phyloP scores from a whole-genome alignment of 768 basidiomycete species.

The Cyclocybe aegerita region DNA sequence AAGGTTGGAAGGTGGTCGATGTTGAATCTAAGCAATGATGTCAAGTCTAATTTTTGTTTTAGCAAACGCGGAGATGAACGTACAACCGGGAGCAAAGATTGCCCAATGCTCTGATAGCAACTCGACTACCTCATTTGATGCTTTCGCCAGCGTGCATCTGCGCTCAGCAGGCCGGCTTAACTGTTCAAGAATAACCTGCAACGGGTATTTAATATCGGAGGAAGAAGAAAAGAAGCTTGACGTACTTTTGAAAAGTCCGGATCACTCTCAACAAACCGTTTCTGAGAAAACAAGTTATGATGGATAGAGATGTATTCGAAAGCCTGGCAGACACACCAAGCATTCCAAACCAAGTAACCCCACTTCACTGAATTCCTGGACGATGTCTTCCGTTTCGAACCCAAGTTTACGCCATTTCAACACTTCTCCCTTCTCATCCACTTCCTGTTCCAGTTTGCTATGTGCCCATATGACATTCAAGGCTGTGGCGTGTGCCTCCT shows the following conservation, averaged over 20 bases:
- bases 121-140: conserved; percentile 85
- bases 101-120: conserved; percentile 83
- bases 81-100: conserved; percentile 84
- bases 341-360: conserved; percentile 84
- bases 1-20: conserved; percentile 80
- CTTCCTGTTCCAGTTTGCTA: conserved; percentile 55
- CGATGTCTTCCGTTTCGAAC: conserved; percentile 72
- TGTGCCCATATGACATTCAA: conserved; percentile 70
- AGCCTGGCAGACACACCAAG: conserved; percentile 46
- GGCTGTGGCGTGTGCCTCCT: conserved; percentile 54
- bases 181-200: conserved; percentile 79
- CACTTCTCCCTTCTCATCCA: conserved; percentile 44
- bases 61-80: conserved; percentile 22
- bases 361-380: conserved; percentile 73
- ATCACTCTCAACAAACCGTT: conserved; percentile 65
- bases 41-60: conserved; percentile 5
- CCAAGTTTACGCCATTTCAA: conserved; percentile 80
- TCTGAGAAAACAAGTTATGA: conserved; percentile 34
- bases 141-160: conserved; percentile 80
- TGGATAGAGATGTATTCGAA: neutral
- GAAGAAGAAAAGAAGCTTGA: conserved; percentile 1
- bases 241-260: conserved; percentile 76
- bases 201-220: conserved; percentile 4
- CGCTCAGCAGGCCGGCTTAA: conserved; percentile 69
- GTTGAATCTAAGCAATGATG: conserved; percentile 57